Base-by-base conservation (phyloP, 306 rosid species). In the Biancaea sappan region DNA sequence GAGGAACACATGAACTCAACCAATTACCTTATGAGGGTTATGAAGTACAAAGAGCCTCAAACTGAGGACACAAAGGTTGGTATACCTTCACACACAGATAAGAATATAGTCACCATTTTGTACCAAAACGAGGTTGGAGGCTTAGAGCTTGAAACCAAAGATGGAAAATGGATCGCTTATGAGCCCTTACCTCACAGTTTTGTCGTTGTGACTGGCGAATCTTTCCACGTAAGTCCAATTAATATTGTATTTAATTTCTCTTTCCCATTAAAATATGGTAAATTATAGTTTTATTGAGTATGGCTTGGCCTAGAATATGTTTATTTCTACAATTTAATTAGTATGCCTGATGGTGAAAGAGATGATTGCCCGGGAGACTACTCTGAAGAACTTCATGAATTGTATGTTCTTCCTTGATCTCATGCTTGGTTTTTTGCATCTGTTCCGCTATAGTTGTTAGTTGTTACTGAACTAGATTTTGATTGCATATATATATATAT, bases 1-100 rank as follows among this genome's bases (percentile, higher is more conserved):
- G 95, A 86, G n/a, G 97, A 90, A 59, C 95, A 90, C 72, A 62
- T 87, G 69, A 82, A 72, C 24, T 93, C 98, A 18, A 83, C 90
- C 24, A 81, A 86, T 71, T 87, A 88, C 80, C 88, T 90, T 62
- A 82, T 93, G 6, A 47, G 97, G 38, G 80, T 84, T 37, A 87
- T 76, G 96, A 93, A 90, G 77, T 93, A 90, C 73, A 84, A 79
- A 73, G 89, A 88, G 0, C 93, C 93, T 62, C 54, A 86, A 85
- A 86, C 88, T 40, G 75, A 53, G 9, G 90, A 84, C 18, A 32
- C 93, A 34, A 75, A 87, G 66, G 0, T 88, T 41, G 97, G 95
- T 1, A 69, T 93, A 19, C 65, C 21, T 24, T 4, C 89, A 2
- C 98, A 93, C 90, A 84, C 90, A 5, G 97, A 90, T 77, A 87